Evolutionary conservation across 83 land plant species (phyloP), one percentile per base, ranked within the genome.

Genomic region (Isoetes engelmannii): DNA sequence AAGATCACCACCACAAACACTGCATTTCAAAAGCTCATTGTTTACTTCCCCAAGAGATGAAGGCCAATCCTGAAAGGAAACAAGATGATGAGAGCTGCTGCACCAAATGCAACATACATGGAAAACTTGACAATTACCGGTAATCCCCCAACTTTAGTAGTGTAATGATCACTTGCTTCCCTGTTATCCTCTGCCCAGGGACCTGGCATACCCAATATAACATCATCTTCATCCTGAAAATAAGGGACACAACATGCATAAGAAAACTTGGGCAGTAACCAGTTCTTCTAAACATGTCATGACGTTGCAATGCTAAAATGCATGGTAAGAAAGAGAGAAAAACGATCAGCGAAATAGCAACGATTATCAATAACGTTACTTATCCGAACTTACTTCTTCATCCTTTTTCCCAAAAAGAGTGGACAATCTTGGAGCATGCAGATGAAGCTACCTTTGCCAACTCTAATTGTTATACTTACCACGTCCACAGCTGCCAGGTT

Each of bases 201-300:
- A 8, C 97, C 97, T 2, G 97, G 97, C 90, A 92, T 69, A 47
- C 97, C 94, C 45, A 92, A 78, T 13, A 85, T 50, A 7, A 82
- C 83, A 55, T 63, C 81, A 8, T 59, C 62, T 12, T 59, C 19
- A 12, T 59, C 62, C 62, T 59, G 20, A 51, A 12, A 1, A 12
- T 12, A 51, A 9, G 3, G 20, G 18, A 19, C 9, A 59, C 18
- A 59, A 19, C 62, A 10, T 3, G 1, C 13, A 51, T 12, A 51
- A 12, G 3, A 12, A 12, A 51, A 51, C 55, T 0, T 51, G 13
- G 13, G 17, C 3, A 51, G 15, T 1, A 12, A 51, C 55, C 55
- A 51, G 15, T 51, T 12, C 1, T 15, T 51, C 15, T 12, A 51
- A 51, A 51, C 55, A 3, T 51, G 0, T 3, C 55, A 51, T 51